Conservation (phyloP, 208 protist species). For the Balamuthia mandrillaris region DNA sequence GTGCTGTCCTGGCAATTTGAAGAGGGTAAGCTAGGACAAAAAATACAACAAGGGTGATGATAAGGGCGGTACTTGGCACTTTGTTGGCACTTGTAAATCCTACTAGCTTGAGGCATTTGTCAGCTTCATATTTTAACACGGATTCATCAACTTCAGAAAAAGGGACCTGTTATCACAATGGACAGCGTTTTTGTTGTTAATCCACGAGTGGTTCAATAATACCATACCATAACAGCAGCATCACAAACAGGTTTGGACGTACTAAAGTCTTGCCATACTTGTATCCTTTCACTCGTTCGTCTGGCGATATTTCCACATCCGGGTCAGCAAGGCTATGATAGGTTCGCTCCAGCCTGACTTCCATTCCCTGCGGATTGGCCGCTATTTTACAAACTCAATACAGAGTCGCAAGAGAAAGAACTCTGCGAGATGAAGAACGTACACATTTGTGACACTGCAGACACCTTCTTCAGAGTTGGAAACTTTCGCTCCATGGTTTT, state of each 20-base stretch:
- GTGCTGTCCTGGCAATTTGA: constrained; percentile 63
- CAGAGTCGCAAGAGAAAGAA: not conserved
- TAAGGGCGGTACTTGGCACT: constrained; percentile 47
- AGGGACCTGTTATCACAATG: too few species aligned
- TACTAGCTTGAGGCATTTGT: constrained; percentile 72
- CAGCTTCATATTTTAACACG: constrained; percentile 65
- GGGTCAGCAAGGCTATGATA: constrained; percentile 58
- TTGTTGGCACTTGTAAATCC: constrained; percentile 73
- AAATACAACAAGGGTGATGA: not conserved
- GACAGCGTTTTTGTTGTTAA: too few species aligned
- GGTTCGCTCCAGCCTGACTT: constrained; percentile 59
- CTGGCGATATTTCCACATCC: constrained; percentile 51
- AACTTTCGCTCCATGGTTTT: constrained; percentile 69
- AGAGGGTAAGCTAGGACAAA: not conserved
- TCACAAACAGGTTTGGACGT: too few species aligned
- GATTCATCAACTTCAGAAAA: constrained; percentile 76
- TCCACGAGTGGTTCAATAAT: too few species aligned
- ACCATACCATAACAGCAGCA: too few species aligned
- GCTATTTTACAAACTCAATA: not conserved
- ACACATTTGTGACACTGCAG: not conserved
- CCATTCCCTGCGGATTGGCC: not conserved
- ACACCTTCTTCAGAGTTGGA: constrained; percentile 70
- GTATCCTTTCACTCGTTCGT: constrained; percentile 67
- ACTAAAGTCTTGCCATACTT: constrained; percentile 77
- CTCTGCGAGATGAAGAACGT: not conserved